Evolutionary conservation across 164 flowering plant species (phyloP).

Genomic region (Piper betle): DNA sequence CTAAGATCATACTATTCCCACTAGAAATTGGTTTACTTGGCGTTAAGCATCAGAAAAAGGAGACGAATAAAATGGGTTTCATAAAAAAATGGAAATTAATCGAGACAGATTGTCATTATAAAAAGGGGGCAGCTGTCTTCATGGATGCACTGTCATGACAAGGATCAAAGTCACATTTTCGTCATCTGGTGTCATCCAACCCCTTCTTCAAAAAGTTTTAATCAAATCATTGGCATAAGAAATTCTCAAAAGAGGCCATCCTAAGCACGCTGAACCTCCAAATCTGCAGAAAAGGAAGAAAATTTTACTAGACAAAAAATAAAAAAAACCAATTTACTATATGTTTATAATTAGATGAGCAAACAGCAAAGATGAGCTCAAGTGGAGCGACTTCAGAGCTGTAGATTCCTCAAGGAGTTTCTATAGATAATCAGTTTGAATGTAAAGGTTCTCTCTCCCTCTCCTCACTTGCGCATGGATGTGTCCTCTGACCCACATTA

Average conservation of each 20-base stretch:
- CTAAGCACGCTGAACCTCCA: slow-evolving; percentile 24
- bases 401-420: no score
- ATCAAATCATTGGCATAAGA: slow-evolving; percentile 48
- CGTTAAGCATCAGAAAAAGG: no score
- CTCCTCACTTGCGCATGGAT: slow-evolving; percentile 67
- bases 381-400: no score
- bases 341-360: no score
- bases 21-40: no score
- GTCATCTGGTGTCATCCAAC: not conserved
- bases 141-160: slow-evolving; percentile 38
- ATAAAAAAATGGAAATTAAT: no score
- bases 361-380: slow-evolving; percentile 8
- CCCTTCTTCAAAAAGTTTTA: slow-evolving; percentile 26
- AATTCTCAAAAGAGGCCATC: slow-evolving; percentile 27
- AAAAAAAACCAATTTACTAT: no score
- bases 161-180: no score
- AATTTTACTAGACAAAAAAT: no score
- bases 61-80: no score
- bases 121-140: not conserved
- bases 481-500: slow-evolving; percentile 30
- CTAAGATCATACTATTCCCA: no score
- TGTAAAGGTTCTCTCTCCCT: slow-evolving; percentile 88
- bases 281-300: no score
- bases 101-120: not conserved
- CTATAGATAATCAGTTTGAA: slow-evolving; percentile 38